Evolutionary conservation across 2,329 filamentous ascomycete genomes (phyloP).

Genomic region (Escovopsis sp.): DNA sequence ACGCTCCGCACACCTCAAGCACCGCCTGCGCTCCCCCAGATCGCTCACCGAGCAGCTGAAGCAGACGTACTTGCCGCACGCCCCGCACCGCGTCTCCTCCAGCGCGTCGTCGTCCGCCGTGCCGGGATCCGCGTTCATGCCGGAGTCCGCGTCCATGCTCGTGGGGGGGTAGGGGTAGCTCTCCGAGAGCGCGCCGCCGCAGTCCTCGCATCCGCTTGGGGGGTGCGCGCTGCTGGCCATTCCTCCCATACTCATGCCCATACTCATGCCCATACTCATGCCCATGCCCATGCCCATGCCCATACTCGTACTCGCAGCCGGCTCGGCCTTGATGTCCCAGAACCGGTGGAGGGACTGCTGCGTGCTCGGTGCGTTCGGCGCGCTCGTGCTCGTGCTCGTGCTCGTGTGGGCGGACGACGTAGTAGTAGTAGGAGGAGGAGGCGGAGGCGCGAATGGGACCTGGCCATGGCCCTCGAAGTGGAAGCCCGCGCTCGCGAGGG

Average conservation of each 20-base stretch:
- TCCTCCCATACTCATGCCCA: too few relatives aligned
- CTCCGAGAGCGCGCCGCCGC: slow-evolving; percentile 21
- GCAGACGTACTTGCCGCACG: slow-evolving; percentile 42
- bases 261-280: too few relatives aligned
- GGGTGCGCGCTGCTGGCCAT: slow-evolving; percentile 5
- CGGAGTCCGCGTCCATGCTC: too few relatives aligned
- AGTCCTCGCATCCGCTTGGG: slow-evolving; percentile 38
- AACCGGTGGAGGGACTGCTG: slow-evolving; percentile 43
- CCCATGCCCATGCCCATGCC: too few relatives aligned
- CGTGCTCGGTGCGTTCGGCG: slow-evolving; percentile 2
- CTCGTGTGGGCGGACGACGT: too few relatives aligned
- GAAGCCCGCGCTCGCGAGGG: slow-evolving; percentile 1
- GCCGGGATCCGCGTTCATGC: too few relatives aligned
- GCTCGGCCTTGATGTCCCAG: slow-evolving; percentile 37
- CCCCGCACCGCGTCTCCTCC: slow-evolving; percentile 26
- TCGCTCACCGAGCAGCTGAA: slow-evolving; percentile 45
- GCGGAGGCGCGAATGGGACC: too few relatives aligned
- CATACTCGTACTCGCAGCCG: slow-evolving; percentile 14
- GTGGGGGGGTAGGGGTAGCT: background rate
- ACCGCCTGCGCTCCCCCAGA: slow-evolving; percentile 37
- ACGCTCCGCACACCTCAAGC: slow-evolving; percentile 31
- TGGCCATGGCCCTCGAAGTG: background rate
- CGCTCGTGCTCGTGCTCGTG: background rate
- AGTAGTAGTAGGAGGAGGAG: too few relatives aligned
- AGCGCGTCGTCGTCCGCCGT: slow-evolving; percentile 25